Evolutionary conservation across 78 protist species (phyloP).

Genomic region (Planoprotostelium fungivorum): DNA sequence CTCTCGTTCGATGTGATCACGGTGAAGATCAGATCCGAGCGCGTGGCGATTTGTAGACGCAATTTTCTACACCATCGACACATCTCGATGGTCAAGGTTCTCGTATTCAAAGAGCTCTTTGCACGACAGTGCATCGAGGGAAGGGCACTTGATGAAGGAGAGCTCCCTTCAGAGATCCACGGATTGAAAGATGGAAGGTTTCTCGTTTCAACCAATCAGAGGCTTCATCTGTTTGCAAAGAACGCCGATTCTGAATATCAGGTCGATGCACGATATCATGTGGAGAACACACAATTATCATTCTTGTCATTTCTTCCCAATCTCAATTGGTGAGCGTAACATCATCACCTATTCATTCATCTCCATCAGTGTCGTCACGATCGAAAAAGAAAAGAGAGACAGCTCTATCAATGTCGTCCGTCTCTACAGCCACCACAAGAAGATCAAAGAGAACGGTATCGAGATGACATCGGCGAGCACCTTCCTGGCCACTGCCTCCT

Average conservation of each 20-base stretch:
- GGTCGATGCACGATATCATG: background rate
- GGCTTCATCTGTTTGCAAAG: background rate
- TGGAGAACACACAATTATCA: background rate
- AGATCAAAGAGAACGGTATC: background rate
- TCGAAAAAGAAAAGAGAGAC: background rate
- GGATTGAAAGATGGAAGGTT: background rate
- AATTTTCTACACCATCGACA: too few species aligned
- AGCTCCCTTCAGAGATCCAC: background rate
- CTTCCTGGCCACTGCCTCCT: background rate
- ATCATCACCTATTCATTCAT: background rate
- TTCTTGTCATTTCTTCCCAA: background rate
- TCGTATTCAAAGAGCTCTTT: background rate
- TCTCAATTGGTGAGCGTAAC: background rate
- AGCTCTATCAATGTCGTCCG: background rate
- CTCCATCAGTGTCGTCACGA: background rate
- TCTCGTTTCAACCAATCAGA: background rate
- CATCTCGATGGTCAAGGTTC: background rate
- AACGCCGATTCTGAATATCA: background rate
- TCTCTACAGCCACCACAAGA: background rate
- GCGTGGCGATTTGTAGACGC: too few species aligned
- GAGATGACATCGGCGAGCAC: too few species aligned
- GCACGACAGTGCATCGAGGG: background rate
- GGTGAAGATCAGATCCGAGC: too few species aligned
- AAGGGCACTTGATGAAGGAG: background rate
- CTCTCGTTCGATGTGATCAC: too few species aligned